Conservation (phyloP, 1,139 yeast genomes). For the Blastobotrys capitulatus region DNA sequence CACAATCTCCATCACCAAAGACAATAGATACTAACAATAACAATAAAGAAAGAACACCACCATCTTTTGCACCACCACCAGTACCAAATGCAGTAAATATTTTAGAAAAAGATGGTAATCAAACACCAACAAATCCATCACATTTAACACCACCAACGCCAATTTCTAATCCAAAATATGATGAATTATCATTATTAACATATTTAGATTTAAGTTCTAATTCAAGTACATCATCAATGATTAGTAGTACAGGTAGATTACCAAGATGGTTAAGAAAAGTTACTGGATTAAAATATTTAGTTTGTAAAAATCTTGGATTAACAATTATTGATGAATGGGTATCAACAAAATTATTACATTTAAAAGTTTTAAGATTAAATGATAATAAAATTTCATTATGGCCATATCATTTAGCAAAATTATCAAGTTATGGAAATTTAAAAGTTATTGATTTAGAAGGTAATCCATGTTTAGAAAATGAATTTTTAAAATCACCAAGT, state of each 20-base stretch:
- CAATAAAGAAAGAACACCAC: constrained; percentile 3
- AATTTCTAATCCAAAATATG: not conserved
- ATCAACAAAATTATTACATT: constrained; percentile 21
- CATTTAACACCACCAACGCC: not conserved
- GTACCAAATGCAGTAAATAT: not conserved
- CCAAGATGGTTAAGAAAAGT: constrained; percentile 29
- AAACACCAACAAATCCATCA: constrained; percentile 1
- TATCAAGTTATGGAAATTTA: constrained; percentile 23
- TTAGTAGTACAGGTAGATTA: constrained; percentile 26
- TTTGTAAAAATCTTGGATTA: constrained; percentile 25
- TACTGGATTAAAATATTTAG: constrained; percentile 24
- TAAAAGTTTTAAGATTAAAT: constrained; percentile 24
- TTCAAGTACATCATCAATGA: constrained; percentile 18
- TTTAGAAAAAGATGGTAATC: not conserved
- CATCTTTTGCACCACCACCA: constrained; percentile 5
- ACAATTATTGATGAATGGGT: constrained; percentile 31
- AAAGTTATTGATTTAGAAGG: constrained; percentile 30
- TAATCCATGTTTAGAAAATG: constrained; percentile 28
- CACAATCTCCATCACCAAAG: not conserved
- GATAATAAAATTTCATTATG: constrained; percentile 29
- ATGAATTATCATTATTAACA: constrained; percentile 17
- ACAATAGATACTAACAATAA: not conserved
- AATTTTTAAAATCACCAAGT: constrained; percentile 19
- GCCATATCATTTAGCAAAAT: constrained; percentile 29
- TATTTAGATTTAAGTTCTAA: constrained; percentile 25